phyloP scores from a whole-genome alignment of 306 rosid genomes.

The Prunus mume region DNA sequence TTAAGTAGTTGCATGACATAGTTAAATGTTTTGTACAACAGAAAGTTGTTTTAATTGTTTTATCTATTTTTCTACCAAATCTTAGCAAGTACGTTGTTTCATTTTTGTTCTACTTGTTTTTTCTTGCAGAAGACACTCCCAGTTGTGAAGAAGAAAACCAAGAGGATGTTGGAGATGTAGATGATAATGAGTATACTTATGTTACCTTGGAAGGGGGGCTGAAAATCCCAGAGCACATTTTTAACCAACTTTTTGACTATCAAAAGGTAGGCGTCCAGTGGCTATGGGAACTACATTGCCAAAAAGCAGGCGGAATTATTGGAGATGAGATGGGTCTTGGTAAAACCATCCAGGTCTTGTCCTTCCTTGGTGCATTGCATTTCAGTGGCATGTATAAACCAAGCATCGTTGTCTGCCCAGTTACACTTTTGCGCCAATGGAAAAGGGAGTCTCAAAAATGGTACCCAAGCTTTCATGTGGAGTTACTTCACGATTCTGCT shows the following conservation, averaged over 20 bases:
- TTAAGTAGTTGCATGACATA: conserved; percentile 16
- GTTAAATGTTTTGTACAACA: neutral
- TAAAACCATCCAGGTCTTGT: conserved; percentile 86
- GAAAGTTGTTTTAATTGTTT: neutral
- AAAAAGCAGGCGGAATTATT: conserved; percentile 94
- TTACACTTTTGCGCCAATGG: conserved; percentile 93
- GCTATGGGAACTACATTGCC: conserved; percentile 99
- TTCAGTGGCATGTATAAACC: conserved; percentile 89
- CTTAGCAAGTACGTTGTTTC: neutral
- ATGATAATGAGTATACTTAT: conserved; percentile 52
- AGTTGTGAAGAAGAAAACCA: conserved; percentile 53
- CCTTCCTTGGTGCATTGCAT: conserved; percentile 93
- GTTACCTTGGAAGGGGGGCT: conserved; percentile 86
- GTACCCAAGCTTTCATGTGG: conserved; percentile 79
- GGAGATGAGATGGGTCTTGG: conserved; percentile 99
- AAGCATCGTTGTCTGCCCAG: conserved; percentile 89
- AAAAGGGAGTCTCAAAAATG: conserved; percentile 90
- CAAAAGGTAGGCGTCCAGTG: conserved; percentile 97
- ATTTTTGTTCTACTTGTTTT: neutral
- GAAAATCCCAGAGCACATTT: conserved; percentile 65
- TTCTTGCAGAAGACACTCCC: conserved; percentile 57
- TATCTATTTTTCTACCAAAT: neutral
- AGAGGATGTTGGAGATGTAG: conserved; percentile 46
- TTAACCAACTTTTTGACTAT: conserved; percentile 86
- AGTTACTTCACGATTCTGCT: conserved; percentile 88